phyloP scores from a whole-genome alignment of 164 flowering plant genomes.

The Liriodendron chinense region DNA sequence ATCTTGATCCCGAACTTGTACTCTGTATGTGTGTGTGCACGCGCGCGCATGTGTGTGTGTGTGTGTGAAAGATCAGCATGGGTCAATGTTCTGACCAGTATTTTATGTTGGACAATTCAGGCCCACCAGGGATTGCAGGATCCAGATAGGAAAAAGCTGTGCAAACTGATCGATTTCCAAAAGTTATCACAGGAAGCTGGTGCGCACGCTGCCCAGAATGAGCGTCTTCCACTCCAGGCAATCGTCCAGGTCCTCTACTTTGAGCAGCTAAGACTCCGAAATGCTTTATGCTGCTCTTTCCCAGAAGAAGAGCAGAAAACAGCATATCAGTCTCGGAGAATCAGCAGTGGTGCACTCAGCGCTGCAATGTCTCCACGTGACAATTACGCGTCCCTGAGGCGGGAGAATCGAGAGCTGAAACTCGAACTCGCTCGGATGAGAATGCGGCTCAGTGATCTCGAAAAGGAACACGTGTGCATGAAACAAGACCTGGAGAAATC shows the following conservation, averaged over 20 bases:
- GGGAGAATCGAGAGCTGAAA: constrained; percentile 90
- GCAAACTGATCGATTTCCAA: constrained; percentile 88
- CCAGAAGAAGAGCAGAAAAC: constrained; percentile 69
- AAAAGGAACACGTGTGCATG: constrained; percentile 92
- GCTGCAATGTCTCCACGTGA: constrained; percentile 92
- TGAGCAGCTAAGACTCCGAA: constrained; percentile 89
- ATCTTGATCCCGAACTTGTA: too few species aligned
- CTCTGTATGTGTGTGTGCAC: too few species aligned
- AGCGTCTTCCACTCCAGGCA: constrained; percentile 90
- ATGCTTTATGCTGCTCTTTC: constrained; percentile 45
- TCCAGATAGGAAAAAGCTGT: constrained; percentile 63
- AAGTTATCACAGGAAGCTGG: constrained; percentile 95
- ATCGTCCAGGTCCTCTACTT: constrained; percentile 91
- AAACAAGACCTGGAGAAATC: constrained; percentile 78
- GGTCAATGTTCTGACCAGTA: background rate
- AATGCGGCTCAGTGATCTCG: constrained; percentile 88
- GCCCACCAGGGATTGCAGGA: constrained; percentile 82
- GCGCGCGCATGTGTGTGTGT: too few species aligned
- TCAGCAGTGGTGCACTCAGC: constrained; percentile 88
- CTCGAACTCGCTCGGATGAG: constrained; percentile 84
- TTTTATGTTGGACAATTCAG: constrained; percentile 39
- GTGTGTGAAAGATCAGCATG: background rate
- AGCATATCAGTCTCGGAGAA: constrained; percentile 69
- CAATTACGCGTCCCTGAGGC: constrained; percentile 89
- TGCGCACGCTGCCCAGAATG: constrained; percentile 95